Conservation (phyloP, 2,329 filamentous ascomycete species). For the Aspergillus arachidicola region DNA sequence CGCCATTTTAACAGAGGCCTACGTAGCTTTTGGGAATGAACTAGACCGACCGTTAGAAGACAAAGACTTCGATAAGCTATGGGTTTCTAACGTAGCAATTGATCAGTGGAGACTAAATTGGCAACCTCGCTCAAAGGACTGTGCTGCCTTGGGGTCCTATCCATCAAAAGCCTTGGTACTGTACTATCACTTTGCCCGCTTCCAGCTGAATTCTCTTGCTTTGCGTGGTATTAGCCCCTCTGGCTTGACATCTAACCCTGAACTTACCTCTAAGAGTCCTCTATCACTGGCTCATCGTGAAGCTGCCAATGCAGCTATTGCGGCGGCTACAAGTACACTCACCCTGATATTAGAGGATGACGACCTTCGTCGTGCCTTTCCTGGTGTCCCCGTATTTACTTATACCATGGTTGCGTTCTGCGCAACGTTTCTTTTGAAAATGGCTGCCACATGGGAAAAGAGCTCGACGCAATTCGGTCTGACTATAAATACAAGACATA, state of each 20-base stretch:
- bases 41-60: constrained; percentile 48
- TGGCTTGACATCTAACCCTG: constrained; percentile 8
- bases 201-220: constrained; percentile 43
- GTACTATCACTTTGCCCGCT: constrained; percentile 39
- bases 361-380: constrained; percentile 40
- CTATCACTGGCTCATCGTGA: constrained; percentile 23
- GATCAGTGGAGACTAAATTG: constrained; percentile 44
- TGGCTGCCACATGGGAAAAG: constrained; percentile 16
- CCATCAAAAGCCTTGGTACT: constrained; percentile 3
- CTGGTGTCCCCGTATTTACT: constrained; percentile 35
- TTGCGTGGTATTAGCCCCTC: constrained; percentile 35
- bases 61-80: constrained; percentile 46
- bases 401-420: constrained; percentile 33
- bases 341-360: constrained; percentile 38
- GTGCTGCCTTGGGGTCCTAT: constrained; percentile 32
- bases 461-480: neutral
- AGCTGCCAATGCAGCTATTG: constrained; percentile 34
- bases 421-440: constrained; percentile 33
- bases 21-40: constrained; percentile 55
- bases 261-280: neutral
- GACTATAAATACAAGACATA: neutral
- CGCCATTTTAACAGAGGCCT: constrained; percentile 52
- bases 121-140: constrained; percentile 34
- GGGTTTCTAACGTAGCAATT: constrained; percentile 35
- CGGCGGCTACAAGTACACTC: constrained; percentile 38